phyloP scores from a whole-genome alignment of 345 rosid genomes.

The Bruguiera sexangula region DNA sequence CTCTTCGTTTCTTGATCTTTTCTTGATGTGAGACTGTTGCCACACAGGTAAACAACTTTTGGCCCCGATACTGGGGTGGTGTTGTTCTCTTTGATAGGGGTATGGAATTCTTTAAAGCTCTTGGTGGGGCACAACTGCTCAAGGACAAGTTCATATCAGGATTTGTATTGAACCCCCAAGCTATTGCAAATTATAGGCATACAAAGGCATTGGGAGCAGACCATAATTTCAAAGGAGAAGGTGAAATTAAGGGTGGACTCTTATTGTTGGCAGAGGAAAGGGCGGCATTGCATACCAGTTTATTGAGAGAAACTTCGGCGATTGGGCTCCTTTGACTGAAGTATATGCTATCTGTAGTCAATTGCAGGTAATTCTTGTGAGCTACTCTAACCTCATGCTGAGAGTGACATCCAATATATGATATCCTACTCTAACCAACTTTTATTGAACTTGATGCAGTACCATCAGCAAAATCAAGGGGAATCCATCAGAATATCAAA shows the following conservation, averaged over 20 bases:
- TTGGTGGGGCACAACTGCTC: conserved; percentile 56
- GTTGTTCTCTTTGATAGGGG: conserved; percentile 40
- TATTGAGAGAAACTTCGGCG: conserved; percentile 67
- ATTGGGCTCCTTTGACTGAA: conserved; percentile 64
- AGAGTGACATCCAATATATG: neutral
- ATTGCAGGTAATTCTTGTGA: conserved; percentile 41
- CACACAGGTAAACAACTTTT: conserved; percentile 53
- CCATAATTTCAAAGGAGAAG: conserved; percentile 59
- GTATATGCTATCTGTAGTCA: conserved; percentile 46
- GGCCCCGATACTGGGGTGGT: conserved; percentile 78
- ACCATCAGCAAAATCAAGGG: conserved; percentile 32
- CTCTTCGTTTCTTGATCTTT: neutral
- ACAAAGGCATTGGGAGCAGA: conserved; percentile 50
- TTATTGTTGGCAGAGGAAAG: conserved; percentile 46
- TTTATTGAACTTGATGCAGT: conserved; percentile 34
- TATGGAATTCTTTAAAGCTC: conserved; percentile 64
- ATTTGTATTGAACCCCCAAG: conserved; percentile 57
- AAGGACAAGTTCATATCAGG: conserved; percentile 64
- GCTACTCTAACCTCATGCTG: neutral
- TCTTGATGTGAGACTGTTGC: conserved; percentile 9
- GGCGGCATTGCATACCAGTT: conserved; percentile 60
- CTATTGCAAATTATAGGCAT: conserved; percentile 60
- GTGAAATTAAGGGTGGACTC: conserved; percentile 64
- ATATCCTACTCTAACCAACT: conserved; percentile 12
- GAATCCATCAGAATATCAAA: conserved; percentile 11